A percentile compares a stretch with the other conserved stretches of the same genome.
These are phyloP conservation scores for Colletotrichum tropicale DNA, from an alignment of 2,329 filamentous ascomycete species.

Conservation along the genomic window DNA sequence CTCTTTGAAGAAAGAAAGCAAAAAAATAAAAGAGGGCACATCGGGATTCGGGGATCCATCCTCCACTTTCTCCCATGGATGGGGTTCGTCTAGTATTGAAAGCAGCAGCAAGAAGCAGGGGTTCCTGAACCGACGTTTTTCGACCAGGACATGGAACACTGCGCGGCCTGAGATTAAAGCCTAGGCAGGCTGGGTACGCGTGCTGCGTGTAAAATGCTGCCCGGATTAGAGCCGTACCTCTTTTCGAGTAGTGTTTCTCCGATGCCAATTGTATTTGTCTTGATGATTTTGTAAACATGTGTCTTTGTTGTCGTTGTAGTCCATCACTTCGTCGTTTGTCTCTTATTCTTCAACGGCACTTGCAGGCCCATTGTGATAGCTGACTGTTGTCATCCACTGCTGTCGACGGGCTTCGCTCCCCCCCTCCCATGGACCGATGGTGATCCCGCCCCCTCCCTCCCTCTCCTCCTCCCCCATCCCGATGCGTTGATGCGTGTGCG, in stretches of 20 bases:
- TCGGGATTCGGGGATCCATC: slow-evolving; percentile 15
- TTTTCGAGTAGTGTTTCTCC: neutral
- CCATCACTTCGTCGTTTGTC: neutral
- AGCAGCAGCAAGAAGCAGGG: neutral
- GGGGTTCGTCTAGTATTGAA: neutral
- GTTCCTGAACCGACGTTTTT: neutral
- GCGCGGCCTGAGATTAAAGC: neutral
- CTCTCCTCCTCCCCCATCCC: neutral
- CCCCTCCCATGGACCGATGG: neutral
- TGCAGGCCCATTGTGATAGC: neutral
- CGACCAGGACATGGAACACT: slow-evolving; percentile 4
- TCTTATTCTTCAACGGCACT: neutral
- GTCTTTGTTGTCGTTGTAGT: neutral
- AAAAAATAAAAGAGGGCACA: neutral
- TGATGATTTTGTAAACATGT: neutral
- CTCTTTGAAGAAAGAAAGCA: neutral
- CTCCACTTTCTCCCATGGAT: slow-evolving; percentile 6
- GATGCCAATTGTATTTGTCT: neutral
- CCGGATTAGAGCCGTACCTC: neutral
- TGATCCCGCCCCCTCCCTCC: neutral
- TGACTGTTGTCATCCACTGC: neutral
- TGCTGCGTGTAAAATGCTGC: neutral
- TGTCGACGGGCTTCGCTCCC: neutral
- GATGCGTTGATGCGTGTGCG: slow-evolving; percentile 6
- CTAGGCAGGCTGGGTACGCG: neutral